Conservation (phyloP, 2,329 filamentous ascomycete genomes). For the Plectosphaerella cucumerina region DNA sequence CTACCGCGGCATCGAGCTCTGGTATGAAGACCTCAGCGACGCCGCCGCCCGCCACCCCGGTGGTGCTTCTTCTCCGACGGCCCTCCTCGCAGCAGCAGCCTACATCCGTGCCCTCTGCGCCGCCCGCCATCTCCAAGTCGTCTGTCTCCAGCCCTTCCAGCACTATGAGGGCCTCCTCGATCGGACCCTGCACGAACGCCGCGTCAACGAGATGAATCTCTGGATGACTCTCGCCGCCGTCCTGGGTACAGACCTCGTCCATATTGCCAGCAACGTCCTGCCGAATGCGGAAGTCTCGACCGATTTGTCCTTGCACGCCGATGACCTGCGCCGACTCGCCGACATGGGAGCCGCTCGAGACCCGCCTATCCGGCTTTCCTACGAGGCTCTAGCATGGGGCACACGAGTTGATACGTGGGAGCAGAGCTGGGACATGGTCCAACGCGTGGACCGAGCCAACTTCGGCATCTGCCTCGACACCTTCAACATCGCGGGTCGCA, state of each 20-base stretch:
- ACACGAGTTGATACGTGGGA: slow-evolving; percentile 66
- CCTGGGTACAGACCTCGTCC: slow-evolving; percentile 66
- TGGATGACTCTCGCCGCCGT: slow-evolving; percentile 65
- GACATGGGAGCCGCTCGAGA: slow-evolving; percentile 59
- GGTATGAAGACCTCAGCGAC: slow-evolving; percentile 66
- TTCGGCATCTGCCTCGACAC: slow-evolving; percentile 74
- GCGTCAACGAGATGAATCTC: slow-evolving; percentile 58
- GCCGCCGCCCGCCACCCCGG: slow-evolving; percentile 51
- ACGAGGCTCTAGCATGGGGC: slow-evolving; percentile 82
- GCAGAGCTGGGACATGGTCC: slow-evolving; percentile 65
- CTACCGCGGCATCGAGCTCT: slow-evolving; percentile 68
- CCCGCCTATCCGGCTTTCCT: slow-evolving; percentile 59
- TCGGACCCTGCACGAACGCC: slow-evolving; percentile 48
- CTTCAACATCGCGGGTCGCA: slow-evolving; percentile 69
- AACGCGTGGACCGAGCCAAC: slow-evolving; percentile 58
- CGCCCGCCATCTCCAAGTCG: slow-evolving; percentile 51
- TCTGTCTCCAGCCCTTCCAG: slow-evolving; percentile 72
- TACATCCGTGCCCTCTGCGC: slow-evolving; percentile 52
- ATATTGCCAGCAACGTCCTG: slow-evolving; percentile 69
- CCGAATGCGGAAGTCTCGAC: slow-evolving; percentile 36
- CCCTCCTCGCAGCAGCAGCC: slow-evolving; percentile 49
- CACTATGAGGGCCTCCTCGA: slow-evolving; percentile 72
- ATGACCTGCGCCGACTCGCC: slow-evolving; percentile 44
- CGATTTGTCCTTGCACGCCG: slow-evolving; percentile 35
- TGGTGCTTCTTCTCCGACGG: slow-evolving; percentile 60